These are phyloP conservation scores for Trypanosoma conorhini DNA, from an alignment of 208 protist species.

Conservation along the genomic window DNA sequence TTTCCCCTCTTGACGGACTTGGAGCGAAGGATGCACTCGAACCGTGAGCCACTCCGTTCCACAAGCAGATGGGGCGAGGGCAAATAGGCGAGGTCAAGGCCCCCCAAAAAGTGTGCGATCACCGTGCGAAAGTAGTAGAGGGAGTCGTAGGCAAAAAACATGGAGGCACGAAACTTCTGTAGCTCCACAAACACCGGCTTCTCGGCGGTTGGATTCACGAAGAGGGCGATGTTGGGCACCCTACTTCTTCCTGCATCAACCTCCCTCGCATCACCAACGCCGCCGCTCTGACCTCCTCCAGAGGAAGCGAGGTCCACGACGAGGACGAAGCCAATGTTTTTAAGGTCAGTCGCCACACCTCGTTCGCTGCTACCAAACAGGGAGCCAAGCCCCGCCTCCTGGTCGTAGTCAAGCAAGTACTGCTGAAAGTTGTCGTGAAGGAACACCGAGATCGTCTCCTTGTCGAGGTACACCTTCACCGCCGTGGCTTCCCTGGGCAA, in stretches of 20 bases:
- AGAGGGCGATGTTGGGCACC: slow-evolving; percentile 15
- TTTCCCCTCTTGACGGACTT: slow-evolving; percentile 2
- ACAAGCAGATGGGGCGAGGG: slow-evolving; percentile 51
- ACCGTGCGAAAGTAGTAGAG: slow-evolving; percentile 41
- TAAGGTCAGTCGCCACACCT: slow-evolving; percentile 18
- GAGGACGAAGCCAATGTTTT: slow-evolving; percentile 23
- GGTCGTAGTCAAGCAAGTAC: slow-evolving; percentile 23
- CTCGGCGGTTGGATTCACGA: slow-evolving; percentile 22
- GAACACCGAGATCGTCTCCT: slow-evolving; percentile 18
- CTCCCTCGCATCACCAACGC: neutral
- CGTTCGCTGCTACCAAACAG: slow-evolving; percentile 24
- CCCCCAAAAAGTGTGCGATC: slow-evolving; percentile 29
- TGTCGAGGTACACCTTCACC: slow-evolving; percentile 17
- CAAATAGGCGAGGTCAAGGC: slow-evolving; percentile 36
- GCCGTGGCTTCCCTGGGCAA: slow-evolving; percentile 16
- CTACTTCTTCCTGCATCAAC: neutral
- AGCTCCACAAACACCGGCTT: slow-evolving; percentile 41
- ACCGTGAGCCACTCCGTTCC: slow-evolving; percentile 49
- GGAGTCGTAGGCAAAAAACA: slow-evolving; percentile 58
- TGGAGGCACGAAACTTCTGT: slow-evolving; percentile 41
- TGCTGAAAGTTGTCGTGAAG: slow-evolving; percentile 30
- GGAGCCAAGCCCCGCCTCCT: slow-evolving; percentile 15
- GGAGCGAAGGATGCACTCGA: slow-evolving; percentile 22
- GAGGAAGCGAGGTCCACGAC: slow-evolving; percentile 19
- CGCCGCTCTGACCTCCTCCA: neutral